Evolutionary conservation across 2,329 filamentous ascomycete genomes (phyloP).

Genomic region (Exophiala viscosa): DNA sequence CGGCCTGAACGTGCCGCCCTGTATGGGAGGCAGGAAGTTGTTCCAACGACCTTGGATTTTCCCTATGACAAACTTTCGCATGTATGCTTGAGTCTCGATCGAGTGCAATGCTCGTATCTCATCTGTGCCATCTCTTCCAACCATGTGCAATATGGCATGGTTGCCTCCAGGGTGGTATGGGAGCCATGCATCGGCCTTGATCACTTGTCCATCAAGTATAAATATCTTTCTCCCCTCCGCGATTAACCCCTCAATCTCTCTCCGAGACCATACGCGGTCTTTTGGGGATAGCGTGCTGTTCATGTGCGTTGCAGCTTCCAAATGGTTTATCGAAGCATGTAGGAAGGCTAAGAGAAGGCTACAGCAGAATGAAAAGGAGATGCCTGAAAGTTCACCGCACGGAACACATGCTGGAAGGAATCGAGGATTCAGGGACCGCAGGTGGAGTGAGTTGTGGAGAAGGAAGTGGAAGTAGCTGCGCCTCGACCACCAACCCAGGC

Average conservation of each 20-base stretch:
- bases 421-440: no score
- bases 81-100: conserved; percentile 66
- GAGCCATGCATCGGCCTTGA: conserved; percentile 86
- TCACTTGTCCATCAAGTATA: conserved; percentile 73
- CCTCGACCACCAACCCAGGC: no score
- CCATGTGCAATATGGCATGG: conserved; percentile 87
- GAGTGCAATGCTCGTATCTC: conserved; percentile 90
- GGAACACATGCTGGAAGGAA: no score
- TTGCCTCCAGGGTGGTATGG: conserved; percentile 88
- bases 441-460: no score
- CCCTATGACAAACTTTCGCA: conserved; percentile 81
- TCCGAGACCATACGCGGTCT: conserved; percentile 53
- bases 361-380: no score
- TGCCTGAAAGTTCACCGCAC: no score
- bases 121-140: conserved; percentile 89
- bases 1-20: conserved; percentile 70
- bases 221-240: conserved; percentile 75
- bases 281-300: conserved; percentile 33
- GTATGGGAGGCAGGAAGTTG: conserved; percentile 88
- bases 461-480: no score
- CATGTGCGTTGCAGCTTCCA: conserved; percentile 3
- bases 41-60: conserved; percentile 74
- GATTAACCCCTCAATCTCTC: conserved; percentile 76
- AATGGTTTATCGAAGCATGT: background rate
- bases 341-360: no score